Conservation (phyloP, 306 rosid genomes). For the Rosa persica region DNA sequence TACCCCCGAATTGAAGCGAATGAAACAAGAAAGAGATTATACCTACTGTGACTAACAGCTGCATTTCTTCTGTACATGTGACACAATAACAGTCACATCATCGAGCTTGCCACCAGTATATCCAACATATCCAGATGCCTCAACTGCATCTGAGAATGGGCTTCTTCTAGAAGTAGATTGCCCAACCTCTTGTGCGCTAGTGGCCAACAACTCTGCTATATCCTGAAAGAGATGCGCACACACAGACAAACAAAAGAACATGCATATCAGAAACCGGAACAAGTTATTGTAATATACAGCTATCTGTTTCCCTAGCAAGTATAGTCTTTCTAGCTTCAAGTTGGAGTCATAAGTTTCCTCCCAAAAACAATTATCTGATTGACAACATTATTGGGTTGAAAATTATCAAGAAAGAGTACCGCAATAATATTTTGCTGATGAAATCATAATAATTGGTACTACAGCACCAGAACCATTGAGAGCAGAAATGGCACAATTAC, state of each 20-base stretch:
- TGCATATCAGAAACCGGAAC: neutral
- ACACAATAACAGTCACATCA: conserved; percentile 63
- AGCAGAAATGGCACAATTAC: neutral
- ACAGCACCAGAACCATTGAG: neutral
- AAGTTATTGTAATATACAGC: neutral
- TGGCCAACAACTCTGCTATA: conserved; percentile 58
- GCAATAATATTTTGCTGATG: neutral
- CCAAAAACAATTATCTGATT: neutral
- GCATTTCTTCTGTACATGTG: conserved; percentile 44
- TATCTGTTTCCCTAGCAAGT: neutral
- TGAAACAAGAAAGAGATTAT: neutral
- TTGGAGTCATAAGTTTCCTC: neutral
- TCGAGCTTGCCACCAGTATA: conserved; percentile 74
- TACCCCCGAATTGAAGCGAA: neutral
- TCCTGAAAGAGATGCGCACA: conserved; percentile 39
- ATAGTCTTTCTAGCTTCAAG: conserved; percentile 8
- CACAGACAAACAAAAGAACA: conserved; percentile 3
- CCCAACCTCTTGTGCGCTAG: conserved; percentile 70
- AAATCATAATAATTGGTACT: neutral
- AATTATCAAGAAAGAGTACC: neutral
- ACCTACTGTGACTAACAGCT: conserved; percentile 19
- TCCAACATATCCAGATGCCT: conserved; percentile 62
- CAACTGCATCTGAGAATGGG: conserved; percentile 75
- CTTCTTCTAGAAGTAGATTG: conserved; percentile 47
- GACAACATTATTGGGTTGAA: neutral